Base-by-base conservation (phyloP, 202 grass and related monocot species). In the Elaeis oleifera region DNA sequence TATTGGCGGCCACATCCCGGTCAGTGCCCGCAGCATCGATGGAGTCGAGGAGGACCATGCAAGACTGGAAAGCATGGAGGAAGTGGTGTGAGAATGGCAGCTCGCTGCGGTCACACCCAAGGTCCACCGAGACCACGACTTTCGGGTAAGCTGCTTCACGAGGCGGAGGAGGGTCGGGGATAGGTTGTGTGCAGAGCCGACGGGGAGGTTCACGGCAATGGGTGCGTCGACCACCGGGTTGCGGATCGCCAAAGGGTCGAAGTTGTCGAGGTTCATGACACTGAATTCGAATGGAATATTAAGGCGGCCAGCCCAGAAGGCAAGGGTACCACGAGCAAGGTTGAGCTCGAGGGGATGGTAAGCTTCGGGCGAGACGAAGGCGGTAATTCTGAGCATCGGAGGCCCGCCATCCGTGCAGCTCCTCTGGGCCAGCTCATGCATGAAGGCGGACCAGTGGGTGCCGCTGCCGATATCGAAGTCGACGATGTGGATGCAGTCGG, bases 391-490 rank as follows among this genome's bases (percentile, higher is more conserved):
- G 59, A 95, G 85, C 52, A 70, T 58, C 5, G 74, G 51, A 6
- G 67, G 50, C 0, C 50, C 22, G 11, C 49, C 24, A 3, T 58
- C 54, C n/a, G 71, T 65, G 50, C 72, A 73, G 56, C 77, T 65
- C 49, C 70, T 68, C 68, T 83, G 82, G 25, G 90, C 85, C 19
- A 95, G 74, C 64, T 95, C 90, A 31, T 95, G 90, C 79, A 95
- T 84, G 50, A 95, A 87, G 56, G 90, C 85, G 5, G 90, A 87
- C 90, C 90, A 95, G 79, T 95, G 90, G 77, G 79, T 83, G 61
- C 90, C 90, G 63, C 89, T 74, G 2, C 90, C 90, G 50, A 95
- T 79, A 83, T 95, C 90, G 3, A 95, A 69, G 75, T 95, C 90
- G 15, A 95, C 51, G 15, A 89, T 79, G 77, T 89, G 85, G 82